Evolutionary conservation across 768 basidiomycete genomes (phyloP).

Genomic region (Boletus bicolor): DNA sequence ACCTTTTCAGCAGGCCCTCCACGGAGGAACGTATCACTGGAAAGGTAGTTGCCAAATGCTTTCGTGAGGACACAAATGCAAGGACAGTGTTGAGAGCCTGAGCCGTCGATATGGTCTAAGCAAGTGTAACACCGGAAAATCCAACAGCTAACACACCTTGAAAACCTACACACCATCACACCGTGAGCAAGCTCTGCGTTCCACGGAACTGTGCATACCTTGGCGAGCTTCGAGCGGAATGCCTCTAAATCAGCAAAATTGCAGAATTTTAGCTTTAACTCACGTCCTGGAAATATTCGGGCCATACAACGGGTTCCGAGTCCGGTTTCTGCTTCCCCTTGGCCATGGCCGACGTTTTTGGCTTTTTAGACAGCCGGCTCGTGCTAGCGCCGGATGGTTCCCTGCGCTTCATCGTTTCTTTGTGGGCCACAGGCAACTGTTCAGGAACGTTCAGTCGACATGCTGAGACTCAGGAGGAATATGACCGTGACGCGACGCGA

Average conservation of each 20-base stretch:
- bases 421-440: background rate
- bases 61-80: conserved; percentile 80
- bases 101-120: background rate
- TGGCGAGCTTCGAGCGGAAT: conserved; percentile 46
- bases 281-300: conserved; percentile 59
- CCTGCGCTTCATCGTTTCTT: conserved; percentile 16
- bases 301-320: conserved; percentile 40
- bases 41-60: conserved; percentile 79
- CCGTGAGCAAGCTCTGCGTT: background rate
- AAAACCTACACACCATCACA: conserved; percentile 34
- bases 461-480: background rate
- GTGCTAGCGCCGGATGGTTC: background rate
- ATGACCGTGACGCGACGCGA: conserved; percentile 21
- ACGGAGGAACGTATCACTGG: conserved; percentile 72
- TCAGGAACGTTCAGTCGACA: background rate
- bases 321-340: conserved; percentile 22
- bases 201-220: conserved; percentile 37
- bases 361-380: conserved; percentile 12
- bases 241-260: background rate
- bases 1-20: conserved; percentile 76
- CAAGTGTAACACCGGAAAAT: background rate
- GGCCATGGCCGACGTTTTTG: conserved; percentile 4
- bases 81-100: conserved; percentile 88
- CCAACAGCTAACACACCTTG: conserved; percentile 32
- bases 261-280: background rate